Percentiles rank a stretch among this genome's conserved stretches.
phyloP scores from a whole-genome alignment of 305 asterid genomes.

The Fraxinus angustifolia region DNA sequence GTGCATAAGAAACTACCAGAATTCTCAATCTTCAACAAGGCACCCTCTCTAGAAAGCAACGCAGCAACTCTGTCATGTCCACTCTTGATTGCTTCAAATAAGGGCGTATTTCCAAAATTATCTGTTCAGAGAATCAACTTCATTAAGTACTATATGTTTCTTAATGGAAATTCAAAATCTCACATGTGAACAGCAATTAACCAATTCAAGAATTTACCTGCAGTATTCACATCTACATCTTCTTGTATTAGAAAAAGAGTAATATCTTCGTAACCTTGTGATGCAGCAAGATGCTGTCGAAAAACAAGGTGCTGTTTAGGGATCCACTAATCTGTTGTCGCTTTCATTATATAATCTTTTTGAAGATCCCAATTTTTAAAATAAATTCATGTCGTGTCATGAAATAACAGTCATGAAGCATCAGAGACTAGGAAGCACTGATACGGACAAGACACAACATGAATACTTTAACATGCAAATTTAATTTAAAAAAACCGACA shows the following conservation, averaged over 20 bases:
- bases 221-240: constrained; percentile 50
- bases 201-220: constrained; percentile 44
- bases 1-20: constrained; percentile 70
- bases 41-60: constrained; percentile 64
- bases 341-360: background rate
- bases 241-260: constrained; percentile 60
- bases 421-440: background rate
- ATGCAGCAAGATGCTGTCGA: constrained; percentile 84
- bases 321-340: background rate
- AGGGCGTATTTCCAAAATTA: constrained; percentile 70
- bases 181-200: background rate
- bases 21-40: constrained; percentile 51
- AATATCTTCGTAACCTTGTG: constrained; percentile 70
- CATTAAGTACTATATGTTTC: background rate
- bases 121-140: constrained; percentile 33
- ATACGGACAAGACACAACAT: background rate
- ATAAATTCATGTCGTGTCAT: background rate
- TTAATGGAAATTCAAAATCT: background rate
- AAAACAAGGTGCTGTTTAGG: constrained; percentile 1
- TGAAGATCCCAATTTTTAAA: background rate
- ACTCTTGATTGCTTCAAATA: constrained; percentile 70
- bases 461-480: background rate
- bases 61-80: constrained; percentile 72
- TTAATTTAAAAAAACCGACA: background rate
- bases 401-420: background rate